These are phyloP conservation scores for Ceratopteris richardii DNA, from an alignment of 75 land plant species.

Conservation along the genomic window DNA sequence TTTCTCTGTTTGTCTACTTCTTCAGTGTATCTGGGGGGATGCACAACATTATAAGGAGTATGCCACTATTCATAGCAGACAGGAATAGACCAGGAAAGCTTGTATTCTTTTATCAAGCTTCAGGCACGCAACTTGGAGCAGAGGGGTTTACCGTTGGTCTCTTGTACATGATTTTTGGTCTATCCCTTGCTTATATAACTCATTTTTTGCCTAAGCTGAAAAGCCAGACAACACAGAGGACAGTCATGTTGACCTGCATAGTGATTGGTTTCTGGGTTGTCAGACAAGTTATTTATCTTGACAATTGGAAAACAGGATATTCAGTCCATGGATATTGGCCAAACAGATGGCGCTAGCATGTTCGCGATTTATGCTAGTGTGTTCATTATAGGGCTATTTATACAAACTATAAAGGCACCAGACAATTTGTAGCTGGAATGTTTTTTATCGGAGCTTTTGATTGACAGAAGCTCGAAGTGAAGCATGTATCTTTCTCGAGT, in stretches of 20 bases:
- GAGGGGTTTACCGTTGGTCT: constrained; percentile 90
- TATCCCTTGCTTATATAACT: constrained; percentile 59
- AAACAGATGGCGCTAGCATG: constrained; percentile 32
- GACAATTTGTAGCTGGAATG: no score
- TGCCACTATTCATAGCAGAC: constrained; percentile 87
- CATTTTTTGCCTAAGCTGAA: constrained; percentile 48
- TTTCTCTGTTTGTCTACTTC: constrained; percentile 72
- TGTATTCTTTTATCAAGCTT: constrained; percentile 82
- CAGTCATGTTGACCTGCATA: constrained; percentile 51
- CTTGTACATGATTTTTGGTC: constrained; percentile 75
- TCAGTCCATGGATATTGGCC: constrained; percentile 81
- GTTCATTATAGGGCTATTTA: no score
- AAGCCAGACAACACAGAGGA: constrained; percentile 41
- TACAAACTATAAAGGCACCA: no score
- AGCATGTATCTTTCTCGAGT: no score
- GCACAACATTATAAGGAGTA: constrained; percentile 86
- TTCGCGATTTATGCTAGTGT: no score
- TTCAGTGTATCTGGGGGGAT: constrained; percentile 96
- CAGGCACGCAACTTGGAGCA: constrained; percentile 94
- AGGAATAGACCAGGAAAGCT: constrained; percentile 57
- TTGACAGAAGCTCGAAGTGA: no score
- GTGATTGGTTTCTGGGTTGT: constrained; percentile 78
- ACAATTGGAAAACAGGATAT: constrained; percentile 99
- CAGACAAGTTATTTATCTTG: constrained; percentile 64
- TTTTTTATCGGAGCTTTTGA: no score